Conservation (phyloP, 257 asterid species). For the Linaria vulgaris region DNA sequence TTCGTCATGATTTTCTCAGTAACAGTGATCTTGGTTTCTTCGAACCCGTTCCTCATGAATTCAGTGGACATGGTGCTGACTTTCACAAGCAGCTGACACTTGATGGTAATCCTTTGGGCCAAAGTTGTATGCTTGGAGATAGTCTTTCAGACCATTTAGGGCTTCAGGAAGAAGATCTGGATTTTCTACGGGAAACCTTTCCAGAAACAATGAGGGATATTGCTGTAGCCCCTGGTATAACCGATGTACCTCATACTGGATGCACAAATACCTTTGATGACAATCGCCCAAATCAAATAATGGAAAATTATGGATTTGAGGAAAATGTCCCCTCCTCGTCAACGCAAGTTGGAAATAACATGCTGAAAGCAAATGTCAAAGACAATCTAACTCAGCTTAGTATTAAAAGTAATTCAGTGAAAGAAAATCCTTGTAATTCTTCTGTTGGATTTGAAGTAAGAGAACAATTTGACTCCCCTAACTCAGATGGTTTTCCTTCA, state of each 20-base stretch:
- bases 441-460: conserved; percentile 45
- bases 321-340: conserved; percentile 40
- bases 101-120: conserved; percentile 46
- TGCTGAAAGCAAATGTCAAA: conserved; percentile 38
- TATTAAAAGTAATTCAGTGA: conserved; percentile 29
- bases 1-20: conserved; percentile 59
- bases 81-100: conserved; percentile 41
- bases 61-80: conserved; percentile 47
- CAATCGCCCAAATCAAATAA: conserved; percentile 30
- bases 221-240: conserved; percentile 32
- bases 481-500: conserved; percentile 42
- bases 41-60: conserved; percentile 49
- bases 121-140: conserved; percentile 41
- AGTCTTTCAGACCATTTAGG: conserved; percentile 45
- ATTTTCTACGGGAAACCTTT: conserved; percentile 64
- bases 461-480: conserved; percentile 40
- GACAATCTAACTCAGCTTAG: conserved; percentile 26
- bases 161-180: conserved; percentile 66
- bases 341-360: conserved; percentile 38
- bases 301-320: conserved; percentile 50
- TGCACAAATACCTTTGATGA: conserved; percentile 41
- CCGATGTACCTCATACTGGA: conserved; percentile 36
- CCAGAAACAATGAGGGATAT: conserved; percentile 50
- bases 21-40: conserved; percentile 54
- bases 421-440: conserved; percentile 40